Evolutionary conservation across 768 basidiomycete genomes (phyloP).

Genomic region (Kwoniella dendrophila): DNA sequence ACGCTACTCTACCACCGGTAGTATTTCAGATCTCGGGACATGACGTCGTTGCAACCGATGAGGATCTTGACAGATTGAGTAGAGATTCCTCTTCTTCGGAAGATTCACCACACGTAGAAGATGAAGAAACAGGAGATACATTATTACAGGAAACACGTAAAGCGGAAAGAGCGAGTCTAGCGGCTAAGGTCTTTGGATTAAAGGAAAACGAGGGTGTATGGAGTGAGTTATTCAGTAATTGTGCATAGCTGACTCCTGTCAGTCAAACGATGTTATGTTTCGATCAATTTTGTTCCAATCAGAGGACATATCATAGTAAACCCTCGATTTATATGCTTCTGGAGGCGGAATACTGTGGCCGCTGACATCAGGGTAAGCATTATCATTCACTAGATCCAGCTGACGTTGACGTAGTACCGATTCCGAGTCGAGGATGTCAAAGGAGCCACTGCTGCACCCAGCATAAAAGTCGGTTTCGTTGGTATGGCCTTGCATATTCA

Average conservation of each 20-base stretch:
- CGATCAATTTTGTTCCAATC: constrained; percentile 42
- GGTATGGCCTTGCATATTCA: constrained; percentile 61
- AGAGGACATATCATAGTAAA: constrained; percentile 54
- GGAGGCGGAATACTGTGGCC: constrained; percentile 43
- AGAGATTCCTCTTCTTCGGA: not conserved
- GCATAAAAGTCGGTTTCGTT: constrained; percentile 37
- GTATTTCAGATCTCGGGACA: constrained; percentile 44
- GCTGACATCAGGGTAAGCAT: constrained; percentile 51
- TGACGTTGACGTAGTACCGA: constrained; percentile 53
- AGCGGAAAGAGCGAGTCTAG: constrained; percentile 36
- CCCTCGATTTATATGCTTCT: constrained; percentile 51
- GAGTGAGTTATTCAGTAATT: constrained; percentile 31
- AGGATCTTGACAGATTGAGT: constrained; percentile 25
- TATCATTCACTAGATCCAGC: not conserved
- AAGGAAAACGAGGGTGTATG: constrained; percentile 45
- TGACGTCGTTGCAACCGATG: constrained; percentile 41
- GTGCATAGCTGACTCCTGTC: constrained; percentile 9
- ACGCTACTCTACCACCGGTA: constrained; percentile 28
- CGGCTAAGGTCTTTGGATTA: constrained; percentile 48
- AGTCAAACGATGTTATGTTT: constrained; percentile 54
- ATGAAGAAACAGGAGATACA: constrained; percentile 17
- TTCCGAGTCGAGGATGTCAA: constrained; percentile 59
- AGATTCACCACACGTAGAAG: constrained; percentile 24
- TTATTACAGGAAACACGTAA: constrained; percentile 26
- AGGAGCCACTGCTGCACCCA: constrained; percentile 56